A percentile compares a stretch with the other conserved stretches of the same genome.
These are phyloP conservation scores for Flammula alnicola DNA, from an alignment of 1,284 basidiomycete genomes.

Conservation along the genomic window DNA sequence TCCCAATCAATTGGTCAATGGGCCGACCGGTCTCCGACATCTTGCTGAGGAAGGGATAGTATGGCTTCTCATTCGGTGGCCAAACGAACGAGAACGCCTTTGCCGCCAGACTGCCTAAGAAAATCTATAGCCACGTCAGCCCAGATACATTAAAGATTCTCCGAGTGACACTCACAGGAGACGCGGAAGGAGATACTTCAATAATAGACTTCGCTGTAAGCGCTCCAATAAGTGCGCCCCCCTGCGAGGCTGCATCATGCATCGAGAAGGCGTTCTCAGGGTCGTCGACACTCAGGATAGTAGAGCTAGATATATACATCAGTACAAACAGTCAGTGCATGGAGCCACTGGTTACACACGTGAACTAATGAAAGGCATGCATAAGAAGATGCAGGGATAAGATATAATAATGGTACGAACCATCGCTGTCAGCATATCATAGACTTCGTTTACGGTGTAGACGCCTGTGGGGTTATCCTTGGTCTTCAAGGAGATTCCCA, in stretches of 20 bases:
- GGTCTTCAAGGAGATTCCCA: constrained; percentile 64
- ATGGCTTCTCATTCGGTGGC: constrained; percentile 36
- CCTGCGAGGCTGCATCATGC: constrained; percentile 30
- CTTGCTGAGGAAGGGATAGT: constrained; percentile 46
- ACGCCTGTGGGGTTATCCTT: constrained; percentile 53
- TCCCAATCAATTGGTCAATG: constrained; percentile 46
- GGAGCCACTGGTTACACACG: constrained; percentile 17
- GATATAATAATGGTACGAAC: constrained; percentile 20
- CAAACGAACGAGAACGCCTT: constrained; percentile 33
- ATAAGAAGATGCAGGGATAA: neutral
- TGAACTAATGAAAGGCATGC: constrained; percentile 8
- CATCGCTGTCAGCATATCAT: constrained; percentile 36
- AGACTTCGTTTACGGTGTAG: constrained; percentile 58
- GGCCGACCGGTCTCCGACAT: constrained; percentile 47
- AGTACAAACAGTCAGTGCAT: constrained; percentile 14
- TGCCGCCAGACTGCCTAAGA: constrained; percentile 26
- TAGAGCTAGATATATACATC: constrained; percentile 26
- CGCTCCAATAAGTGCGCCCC: constrained; percentile 37
- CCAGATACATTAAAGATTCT: no score
- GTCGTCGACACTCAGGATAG: constrained; percentile 41
- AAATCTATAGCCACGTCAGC: constrained; percentile 20
- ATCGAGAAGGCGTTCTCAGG: constrained; percentile 32
- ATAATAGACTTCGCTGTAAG: constrained; percentile 38
- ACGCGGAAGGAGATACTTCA: constrained; percentile 33
- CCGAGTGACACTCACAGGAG: constrained; percentile 31